Evolutionary conservation across 768 basidiomycete species (phyloP), one percentile per base, ranked within the genome.

Genomic region (Podaxis mareebaensis): DNA sequence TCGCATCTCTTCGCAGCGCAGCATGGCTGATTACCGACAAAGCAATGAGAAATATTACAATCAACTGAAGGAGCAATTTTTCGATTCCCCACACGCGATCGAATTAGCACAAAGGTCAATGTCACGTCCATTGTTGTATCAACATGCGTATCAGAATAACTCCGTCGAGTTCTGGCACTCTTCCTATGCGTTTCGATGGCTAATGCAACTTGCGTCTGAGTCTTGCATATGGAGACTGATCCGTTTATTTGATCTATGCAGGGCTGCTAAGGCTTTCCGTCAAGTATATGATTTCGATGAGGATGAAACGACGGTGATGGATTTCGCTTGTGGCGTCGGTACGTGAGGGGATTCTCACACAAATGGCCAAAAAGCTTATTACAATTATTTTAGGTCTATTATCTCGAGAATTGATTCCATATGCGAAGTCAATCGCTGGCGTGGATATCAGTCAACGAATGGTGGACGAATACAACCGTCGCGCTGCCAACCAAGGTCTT

Each of bases 291-390:
- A 75, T 0, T 87, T 92, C 67, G 77, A 86, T 58, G 82, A 83
- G 49, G 79, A 84, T 30, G 68, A 67, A 5, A 91, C 90, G 4
- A 77, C 73, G 5, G 77, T 88, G 17, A 77, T 93, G 81, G 91
- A 92, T 67, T 92, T 83, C 68, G 91, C 91, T 4, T 92, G 91
- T 70, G 90, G 90, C 12, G 83, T 83, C 64, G 91, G 89, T 87
- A 62, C 13, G 63, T 40, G 2, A 56, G 33, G 33, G 17, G 12
- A 20, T 40, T 11, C 2, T 24, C 58, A 20, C 30, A 12, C 26
- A 44, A 15, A 46, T 8, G 44, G 44, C 20, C 15, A 46, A 46
- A 17, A 46, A 20, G 20, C 2, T 46, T 22, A 28, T 24, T 33
- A 20, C 53, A 28, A 53, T 33, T n/a, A n/a, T 7, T 39, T 20